These are phyloP conservation scores for Kodamaea neixiangensis DNA, from an alignment of 805 yeast genomes.

Conservation along the genomic window DNA sequence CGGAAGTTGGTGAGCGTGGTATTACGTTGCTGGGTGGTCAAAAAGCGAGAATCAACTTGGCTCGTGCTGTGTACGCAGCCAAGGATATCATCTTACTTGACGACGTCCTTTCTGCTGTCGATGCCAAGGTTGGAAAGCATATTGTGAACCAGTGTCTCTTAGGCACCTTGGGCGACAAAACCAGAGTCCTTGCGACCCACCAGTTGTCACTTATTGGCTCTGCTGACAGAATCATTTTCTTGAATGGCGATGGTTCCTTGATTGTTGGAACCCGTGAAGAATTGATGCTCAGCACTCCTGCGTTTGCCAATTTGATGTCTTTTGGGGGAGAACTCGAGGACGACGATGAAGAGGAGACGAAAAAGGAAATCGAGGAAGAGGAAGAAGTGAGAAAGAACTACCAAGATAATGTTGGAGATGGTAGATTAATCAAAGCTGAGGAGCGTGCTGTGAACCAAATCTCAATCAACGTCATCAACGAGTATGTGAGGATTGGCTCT, in stretches of 20 bases:
- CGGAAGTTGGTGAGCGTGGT: constrained; percentile 86
- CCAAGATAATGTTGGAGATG: background rate
- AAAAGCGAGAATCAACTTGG: constrained; percentile 77
- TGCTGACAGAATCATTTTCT: constrained; percentile 70
- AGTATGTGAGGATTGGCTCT: constrained; percentile 25
- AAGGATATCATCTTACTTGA: constrained; percentile 70
- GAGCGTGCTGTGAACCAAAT: constrained; percentile 28
- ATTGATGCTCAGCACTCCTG: constrained; percentile 38
- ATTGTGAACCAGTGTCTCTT: constrained; percentile 69
- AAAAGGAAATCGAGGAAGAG: background rate
- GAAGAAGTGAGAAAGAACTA: constrained; percentile 1
- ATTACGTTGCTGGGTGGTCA: constrained; percentile 86
- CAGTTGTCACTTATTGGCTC: constrained; percentile 68
- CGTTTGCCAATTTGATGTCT: constrained; percentile 41
- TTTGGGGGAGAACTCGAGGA: constrained; percentile 24
- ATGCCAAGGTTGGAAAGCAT: constrained; percentile 80
- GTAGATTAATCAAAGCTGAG: constrained; percentile 15
- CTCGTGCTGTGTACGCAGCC: constrained; percentile 74
- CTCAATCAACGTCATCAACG: constrained; percentile 30
- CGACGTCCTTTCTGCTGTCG: constrained; percentile 84
- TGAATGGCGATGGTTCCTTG: constrained; percentile 66
- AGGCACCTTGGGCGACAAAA: constrained; percentile 58
- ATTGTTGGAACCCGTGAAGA: constrained; percentile 63
- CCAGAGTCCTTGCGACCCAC: constrained; percentile 81
- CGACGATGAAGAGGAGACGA: constrained; percentile 17